Evolutionary conservation across 768 basidiomycete species (phyloP).

Genomic region (Tremella fuciformis): DNA sequence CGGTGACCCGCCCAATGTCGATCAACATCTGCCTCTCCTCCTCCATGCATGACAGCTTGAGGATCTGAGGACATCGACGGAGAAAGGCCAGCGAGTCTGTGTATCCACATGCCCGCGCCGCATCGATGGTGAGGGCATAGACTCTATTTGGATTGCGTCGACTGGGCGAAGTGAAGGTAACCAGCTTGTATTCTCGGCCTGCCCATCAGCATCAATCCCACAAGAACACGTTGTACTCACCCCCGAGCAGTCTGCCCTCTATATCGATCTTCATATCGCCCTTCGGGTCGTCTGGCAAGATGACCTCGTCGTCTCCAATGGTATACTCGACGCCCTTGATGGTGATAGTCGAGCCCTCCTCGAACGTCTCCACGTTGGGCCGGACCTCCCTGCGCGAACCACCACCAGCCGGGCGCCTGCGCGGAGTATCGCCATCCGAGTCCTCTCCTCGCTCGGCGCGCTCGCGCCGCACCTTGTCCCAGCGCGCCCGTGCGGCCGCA

Average conservation of each 20-base stretch:
- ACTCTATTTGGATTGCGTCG: conserved; percentile 71
- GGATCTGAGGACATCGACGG: conserved; percentile 79
- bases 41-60: conserved; percentile 86
- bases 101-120: conserved; percentile 91
- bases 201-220: conserved; percentile 7
- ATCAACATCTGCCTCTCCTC: conserved; percentile 92
- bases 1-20: conserved; percentile 77
- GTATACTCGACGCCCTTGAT: conserved; percentile 70
- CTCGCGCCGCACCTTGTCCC: conserved; percentile 53
- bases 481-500: conserved; percentile 48
- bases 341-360: conserved; percentile 32
- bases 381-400: not conserved
- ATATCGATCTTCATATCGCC: conserved; percentile 90
- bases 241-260: conserved; percentile 77
- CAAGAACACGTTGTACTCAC: conserved; percentile 52
- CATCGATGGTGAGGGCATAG: conserved; percentile 97
- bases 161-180: conserved; percentile 80
- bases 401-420: conserved; percentile 10
- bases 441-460: conserved; percentile 50
- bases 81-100: conserved; percentile 98
- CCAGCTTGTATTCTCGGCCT: conserved; percentile 85
- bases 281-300: conserved; percentile 75
- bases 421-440: conserved; percentile 39
- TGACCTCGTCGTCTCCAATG: conserved; percentile 85
- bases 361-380: conserved; percentile 3